phyloP scores from a whole-genome alignment of 2,329 filamentous ascomycete genomes.

The Colletotrichum lindemuthianum region DNA sequence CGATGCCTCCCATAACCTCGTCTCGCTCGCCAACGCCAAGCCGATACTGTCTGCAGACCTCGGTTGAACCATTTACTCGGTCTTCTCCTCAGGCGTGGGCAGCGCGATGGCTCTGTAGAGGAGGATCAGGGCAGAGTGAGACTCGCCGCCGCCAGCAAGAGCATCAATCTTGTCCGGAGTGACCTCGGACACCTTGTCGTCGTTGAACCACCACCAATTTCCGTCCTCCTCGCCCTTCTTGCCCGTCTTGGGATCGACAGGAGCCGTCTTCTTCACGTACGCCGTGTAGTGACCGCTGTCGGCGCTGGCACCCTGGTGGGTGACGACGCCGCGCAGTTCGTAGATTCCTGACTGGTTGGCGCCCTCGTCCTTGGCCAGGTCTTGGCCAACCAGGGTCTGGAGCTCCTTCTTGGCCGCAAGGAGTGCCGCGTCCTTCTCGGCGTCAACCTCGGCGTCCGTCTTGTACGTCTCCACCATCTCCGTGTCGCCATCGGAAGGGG shows the following conservation, averaged over 20 bases:
- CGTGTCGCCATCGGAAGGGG: constrained; percentile 71
- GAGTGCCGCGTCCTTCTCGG: constrained; percentile 80
- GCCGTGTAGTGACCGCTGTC: constrained; percentile 98
- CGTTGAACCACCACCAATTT: constrained; percentile 99
- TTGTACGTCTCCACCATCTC: constrained; percentile 84
- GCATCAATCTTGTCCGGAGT: constrained; percentile 90
- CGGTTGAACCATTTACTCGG: constrained; percentile 40
- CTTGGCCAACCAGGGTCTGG: constrained; percentile 77
- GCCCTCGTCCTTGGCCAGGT: constrained; percentile 79
- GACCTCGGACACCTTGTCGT: constrained; percentile 96
- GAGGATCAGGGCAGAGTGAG: constrained; percentile 83
- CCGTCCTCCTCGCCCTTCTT: constrained; percentile 85
- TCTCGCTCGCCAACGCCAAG: constrained; percentile 35
- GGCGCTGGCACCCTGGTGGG: constrained; percentile 94
- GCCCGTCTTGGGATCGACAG: constrained; percentile 78
- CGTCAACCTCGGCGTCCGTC: constrained; percentile 92
- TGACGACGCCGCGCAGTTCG: constrained; percentile 92
- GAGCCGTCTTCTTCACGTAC: constrained; percentile 91
- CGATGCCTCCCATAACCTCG: constrained; percentile 32
- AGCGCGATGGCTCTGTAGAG: constrained; percentile 81
- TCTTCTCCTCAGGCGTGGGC: constrained; percentile 63
- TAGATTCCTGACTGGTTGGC: constrained; percentile 95
- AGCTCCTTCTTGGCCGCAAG: constrained; percentile 89
- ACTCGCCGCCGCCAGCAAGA: constrained; percentile 88
- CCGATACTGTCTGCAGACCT: constrained; percentile 19